Evolutionary conservation across 2,329 filamentous ascomycete species (phyloP).

Genomic region (Parastagonospora avenae): DNA sequence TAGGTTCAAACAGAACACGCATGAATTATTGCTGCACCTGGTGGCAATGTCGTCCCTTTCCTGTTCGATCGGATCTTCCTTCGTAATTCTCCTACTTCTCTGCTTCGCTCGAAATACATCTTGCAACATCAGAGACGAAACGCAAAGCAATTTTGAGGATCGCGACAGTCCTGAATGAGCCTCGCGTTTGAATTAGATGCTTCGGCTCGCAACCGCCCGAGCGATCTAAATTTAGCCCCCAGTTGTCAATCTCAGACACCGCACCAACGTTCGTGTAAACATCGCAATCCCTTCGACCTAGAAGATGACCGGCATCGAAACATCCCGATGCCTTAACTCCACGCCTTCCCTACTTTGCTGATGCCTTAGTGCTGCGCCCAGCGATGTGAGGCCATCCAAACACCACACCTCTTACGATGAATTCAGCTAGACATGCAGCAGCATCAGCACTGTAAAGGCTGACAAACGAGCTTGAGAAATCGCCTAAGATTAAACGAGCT

Average conservation of each 20-base stretch:
- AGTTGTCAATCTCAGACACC: conserved; percentile 1
- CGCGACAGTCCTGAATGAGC: neutral
- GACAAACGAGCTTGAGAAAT: conserved; percentile 2
- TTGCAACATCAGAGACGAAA: neutral
- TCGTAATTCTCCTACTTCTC: no score
- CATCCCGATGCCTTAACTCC: neutral
- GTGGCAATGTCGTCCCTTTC: no score
- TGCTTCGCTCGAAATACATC: no score
- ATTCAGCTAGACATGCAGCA: neutral
- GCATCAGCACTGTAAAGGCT: neutral
- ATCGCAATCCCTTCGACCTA: neutral
- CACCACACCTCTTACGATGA: neutral
- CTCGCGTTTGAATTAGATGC: neutral
- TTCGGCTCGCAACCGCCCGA: neutral
- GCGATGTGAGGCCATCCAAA: no score
- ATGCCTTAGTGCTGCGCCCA: neutral
- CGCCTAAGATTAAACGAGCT: neutral
- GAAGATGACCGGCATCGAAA: neutral
- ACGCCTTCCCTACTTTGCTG: no score
- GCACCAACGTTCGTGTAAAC: neutral
- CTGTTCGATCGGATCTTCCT: no score
- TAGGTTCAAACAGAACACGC: no score
- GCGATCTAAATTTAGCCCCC: neutral
- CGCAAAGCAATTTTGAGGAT: neutral
- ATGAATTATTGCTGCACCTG: no score